Base-by-base conservation (phyloP, 2,329 filamentous ascomycete species). In the Hansfordia pulvinata region DNA sequence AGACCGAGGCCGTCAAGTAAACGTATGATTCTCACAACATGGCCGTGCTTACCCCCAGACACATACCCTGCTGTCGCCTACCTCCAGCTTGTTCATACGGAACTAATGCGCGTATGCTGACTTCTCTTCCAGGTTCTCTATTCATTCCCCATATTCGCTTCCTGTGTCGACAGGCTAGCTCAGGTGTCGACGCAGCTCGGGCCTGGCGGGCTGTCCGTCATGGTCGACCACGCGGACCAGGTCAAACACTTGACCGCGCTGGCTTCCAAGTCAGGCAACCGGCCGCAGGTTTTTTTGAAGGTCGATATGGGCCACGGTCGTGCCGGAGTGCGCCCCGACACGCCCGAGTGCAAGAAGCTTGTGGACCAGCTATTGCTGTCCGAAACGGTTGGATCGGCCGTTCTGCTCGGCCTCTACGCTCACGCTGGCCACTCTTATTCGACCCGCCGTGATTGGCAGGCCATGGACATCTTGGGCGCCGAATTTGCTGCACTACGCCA, bases 371-470 rank as follows among this genome's bases (percentile, higher is more conserved):
- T 64, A 0, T 49, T 73, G 3, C 39, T 46, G 8, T 49, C 58
- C 0, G 53, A 64, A n/a, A 42, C 44, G 3, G 42, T 42, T 2
- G 54, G 54, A 4, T 27, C 29, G 8, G 46, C 49, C 31, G 34
- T 48, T 12, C 52, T 86, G 5, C 53, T 66, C 4, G 81, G 81
- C 0, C 53, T 86, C 13, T 88, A 88, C 49, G 66, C 66, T 3
- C 81, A 88, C 47, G 75, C 75, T 6, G 78, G 80, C 2, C 65
- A 81, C 37, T 81, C 74, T 12, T 88, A 90, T 45, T 60, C 54
- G 14, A 61, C 61, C 1, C 60, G 69, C 3, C 51, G 57, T 6
- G 64, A 72, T 35, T 52, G 49, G 49, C 47, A 52, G 13, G 76
- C 78, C 2, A 60, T 81, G 38, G 47, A 58, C 1, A 62, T 64